Conservation (phyloP, 78 protist genomes). For the Paulinella micropora region DNA sequence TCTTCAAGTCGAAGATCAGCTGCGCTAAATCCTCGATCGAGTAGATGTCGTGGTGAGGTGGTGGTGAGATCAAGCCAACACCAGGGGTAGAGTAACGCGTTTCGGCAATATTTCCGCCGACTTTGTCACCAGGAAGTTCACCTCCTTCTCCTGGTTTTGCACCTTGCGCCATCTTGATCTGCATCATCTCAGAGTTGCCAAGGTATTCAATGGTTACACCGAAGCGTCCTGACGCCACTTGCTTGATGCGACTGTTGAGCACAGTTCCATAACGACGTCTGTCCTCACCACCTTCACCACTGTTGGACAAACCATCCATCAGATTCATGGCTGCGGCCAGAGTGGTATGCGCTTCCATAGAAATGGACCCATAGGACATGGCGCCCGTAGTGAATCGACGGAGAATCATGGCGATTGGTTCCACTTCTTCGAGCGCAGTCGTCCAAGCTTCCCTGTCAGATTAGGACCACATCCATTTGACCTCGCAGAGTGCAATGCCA, state of each 20-base stretch:
- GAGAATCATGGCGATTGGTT: constrained; percentile 46
- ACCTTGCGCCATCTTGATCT: constrained; percentile 83
- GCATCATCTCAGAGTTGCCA: constrained; percentile 56
- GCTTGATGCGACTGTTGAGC: constrained; percentile 56
- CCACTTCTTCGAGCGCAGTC: no score
- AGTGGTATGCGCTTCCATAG: constrained; percentile 51
- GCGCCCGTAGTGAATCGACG: constrained; percentile 67
- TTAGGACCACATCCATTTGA: no score
- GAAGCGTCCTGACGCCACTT: constrained; percentile 80
- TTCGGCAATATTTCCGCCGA: constrained; percentile 41
- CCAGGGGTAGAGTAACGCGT: constrained; percentile 60
- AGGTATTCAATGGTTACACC: constrained; percentile 69
- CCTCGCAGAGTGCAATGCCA: no score
- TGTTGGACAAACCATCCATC: constrained; percentile 59
- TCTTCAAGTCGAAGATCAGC: constrained; percentile 62
- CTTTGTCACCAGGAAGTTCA: constrained; percentile 63
- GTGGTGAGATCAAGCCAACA: constrained; percentile 73
- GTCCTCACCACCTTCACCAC: constrained; percentile 83
- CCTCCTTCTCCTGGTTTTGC: constrained; percentile 85
- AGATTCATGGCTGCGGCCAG: constrained; percentile 66
- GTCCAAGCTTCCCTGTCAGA: no score
- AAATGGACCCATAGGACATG: constrained; percentile 64
- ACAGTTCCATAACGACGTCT: constrained; percentile 29
- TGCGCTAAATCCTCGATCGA: constrained; percentile 76
- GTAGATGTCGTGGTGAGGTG: constrained; percentile 87